Percentiles rank a stretch among this genome's conserved stretches.
phyloP scores from a whole-genome alignment of 2,329 filamentous ascomycete genomes.

The Penicillium rolfsii region DNA sequence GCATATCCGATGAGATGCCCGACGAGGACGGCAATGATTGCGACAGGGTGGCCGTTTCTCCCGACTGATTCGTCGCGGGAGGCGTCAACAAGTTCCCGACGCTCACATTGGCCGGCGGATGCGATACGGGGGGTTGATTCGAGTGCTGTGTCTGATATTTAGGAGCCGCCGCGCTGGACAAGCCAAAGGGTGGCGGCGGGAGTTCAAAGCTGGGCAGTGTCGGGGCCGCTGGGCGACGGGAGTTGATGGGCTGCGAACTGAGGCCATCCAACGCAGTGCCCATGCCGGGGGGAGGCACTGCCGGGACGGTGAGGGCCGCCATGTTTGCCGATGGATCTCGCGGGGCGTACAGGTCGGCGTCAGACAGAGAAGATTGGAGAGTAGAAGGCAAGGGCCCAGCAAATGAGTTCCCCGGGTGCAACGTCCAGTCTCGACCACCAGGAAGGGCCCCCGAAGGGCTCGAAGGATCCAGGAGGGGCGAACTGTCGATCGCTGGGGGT shows the following conservation, averaged over 20 bases:
- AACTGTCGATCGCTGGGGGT: constrained; percentile 37
- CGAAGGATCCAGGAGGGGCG: constrained; percentile 56
- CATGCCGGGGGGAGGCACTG: constrained; percentile 64
- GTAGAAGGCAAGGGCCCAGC: constrained; percentile 12
- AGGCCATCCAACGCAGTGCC: constrained; percentile 64
- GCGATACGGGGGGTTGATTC: constrained; percentile 32
- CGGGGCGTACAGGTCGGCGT: constrained; percentile 47
- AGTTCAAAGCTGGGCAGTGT: constrained; percentile 71
- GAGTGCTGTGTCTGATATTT: constrained; percentile 53
- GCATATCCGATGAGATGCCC: constrained; percentile 41
- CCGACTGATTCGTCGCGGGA: constrained; percentile 59
- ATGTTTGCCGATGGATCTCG: constrained; percentile 58
- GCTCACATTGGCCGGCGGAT: constrained; percentile 55
- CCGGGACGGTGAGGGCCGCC: constrained; percentile 64
- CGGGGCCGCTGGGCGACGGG: constrained; percentile 70
- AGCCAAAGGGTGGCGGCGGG: constrained; percentile 58
- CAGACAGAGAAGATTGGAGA: constrained; percentile 38
- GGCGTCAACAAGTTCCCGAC: constrained; percentile 67
- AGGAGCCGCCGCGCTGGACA: constrained; percentile 50
- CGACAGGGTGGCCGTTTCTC: constrained; percentile 50
- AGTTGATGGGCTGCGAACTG: constrained; percentile 67
- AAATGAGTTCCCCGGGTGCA: constrained; percentile 40
- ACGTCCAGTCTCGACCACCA: constrained; percentile 54
- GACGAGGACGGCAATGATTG: constrained; percentile 59
- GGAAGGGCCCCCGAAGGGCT: constrained; percentile 50